Percentiles rank a stretch among this genome's conserved stretches.
phyloP scores from a whole-genome alignment of 345 rosid species.

The Melaleuca quinquenervia region DNA sequence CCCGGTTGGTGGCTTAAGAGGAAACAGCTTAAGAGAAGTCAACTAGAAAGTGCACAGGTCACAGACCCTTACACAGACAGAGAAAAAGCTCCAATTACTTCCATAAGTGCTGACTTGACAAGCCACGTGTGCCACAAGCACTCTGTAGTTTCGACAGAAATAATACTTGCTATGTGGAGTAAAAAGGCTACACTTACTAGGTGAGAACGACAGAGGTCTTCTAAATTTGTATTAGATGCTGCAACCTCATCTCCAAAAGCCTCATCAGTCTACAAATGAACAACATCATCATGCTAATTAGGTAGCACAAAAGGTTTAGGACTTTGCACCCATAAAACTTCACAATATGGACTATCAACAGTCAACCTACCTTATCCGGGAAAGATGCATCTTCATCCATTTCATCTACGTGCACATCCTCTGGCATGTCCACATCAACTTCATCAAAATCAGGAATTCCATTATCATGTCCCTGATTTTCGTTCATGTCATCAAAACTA shows the following conservation, averaged over 20 bases:
- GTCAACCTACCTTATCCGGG: constrained; percentile 22
- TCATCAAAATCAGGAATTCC: constrained; percentile 43
- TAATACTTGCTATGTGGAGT: not conserved
- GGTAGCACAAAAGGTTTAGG: constrained; percentile 4
- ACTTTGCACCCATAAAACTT: not conserved
- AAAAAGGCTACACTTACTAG: constrained; percentile 37
- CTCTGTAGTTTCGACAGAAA: not conserved
- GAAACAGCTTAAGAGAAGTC: not conserved
- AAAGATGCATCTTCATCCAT: constrained; percentile 46
- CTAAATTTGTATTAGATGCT: constrained; percentile 58
- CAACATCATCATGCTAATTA: constrained; percentile 22
- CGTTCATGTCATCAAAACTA: constrained; percentile 16
- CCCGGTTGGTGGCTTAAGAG: not conserved
- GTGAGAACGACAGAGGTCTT: constrained; percentile 95
- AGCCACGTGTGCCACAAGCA: not conserved
- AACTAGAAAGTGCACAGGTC: not conserved
- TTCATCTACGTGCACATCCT: constrained; percentile 37
- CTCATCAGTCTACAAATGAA: constrained; percentile 20
- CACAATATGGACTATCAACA: not conserved
- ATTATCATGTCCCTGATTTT: constrained; percentile 30
- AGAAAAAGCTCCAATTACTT: not conserved
- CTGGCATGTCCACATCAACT: constrained; percentile 40
- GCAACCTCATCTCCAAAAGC: constrained; percentile 30
- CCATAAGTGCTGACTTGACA: not conserved
- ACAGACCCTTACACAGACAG: not conserved